Conservation (phyloP, 192 early-diverging fungal genomes). For the Coemansia sp. region DNA sequence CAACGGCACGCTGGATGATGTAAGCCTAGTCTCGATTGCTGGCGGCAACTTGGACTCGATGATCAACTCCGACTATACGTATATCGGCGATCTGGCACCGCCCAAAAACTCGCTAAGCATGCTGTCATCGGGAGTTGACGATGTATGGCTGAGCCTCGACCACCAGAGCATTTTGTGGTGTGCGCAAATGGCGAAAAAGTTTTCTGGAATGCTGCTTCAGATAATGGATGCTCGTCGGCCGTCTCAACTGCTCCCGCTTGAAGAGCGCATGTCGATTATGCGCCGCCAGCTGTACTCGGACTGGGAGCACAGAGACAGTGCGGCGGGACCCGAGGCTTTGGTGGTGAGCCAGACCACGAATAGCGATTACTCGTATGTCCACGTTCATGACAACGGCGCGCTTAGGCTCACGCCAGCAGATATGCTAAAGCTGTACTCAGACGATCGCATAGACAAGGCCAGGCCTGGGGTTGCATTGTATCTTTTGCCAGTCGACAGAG, state of each 20-base stretch:
- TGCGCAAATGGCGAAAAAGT: conserved; percentile 78
- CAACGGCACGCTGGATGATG: conserved; percentile 53
- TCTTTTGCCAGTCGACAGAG: conserved; percentile 18
- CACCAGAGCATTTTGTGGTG: conserved; percentile 94
- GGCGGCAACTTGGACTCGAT: conserved; percentile 88
- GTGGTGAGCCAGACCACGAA: not conserved
- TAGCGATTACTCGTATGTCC: conserved; percentile 22
- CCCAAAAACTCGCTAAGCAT: conserved; percentile 73
- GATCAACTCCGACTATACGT: conserved; percentile 78
- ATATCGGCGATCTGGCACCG: conserved; percentile 68
- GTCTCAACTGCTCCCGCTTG: conserved; percentile 62
- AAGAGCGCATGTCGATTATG: conserved; percentile 68
- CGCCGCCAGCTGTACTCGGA: conserved; percentile 60
- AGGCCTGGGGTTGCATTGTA: conserved; percentile 12
- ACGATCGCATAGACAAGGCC: not conserved
- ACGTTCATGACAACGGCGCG: conserved; percentile 3
- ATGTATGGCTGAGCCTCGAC: conserved; percentile 88
- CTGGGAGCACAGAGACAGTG: conserved; percentile 33
- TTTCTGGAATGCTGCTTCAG: conserved; percentile 60
- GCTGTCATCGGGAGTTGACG: conserved; percentile 75
- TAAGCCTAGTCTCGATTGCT: conserved; percentile 85
- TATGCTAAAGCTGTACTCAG: conserved; percentile 6
- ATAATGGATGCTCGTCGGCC: conserved; percentile 64
- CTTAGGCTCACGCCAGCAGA: conserved; percentile 13
- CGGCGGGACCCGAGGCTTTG: not conserved